Evolutionary conservation across 768 basidiomycete genomes (phyloP).

Genomic region (Amanita pseudoporphyria): DNA sequence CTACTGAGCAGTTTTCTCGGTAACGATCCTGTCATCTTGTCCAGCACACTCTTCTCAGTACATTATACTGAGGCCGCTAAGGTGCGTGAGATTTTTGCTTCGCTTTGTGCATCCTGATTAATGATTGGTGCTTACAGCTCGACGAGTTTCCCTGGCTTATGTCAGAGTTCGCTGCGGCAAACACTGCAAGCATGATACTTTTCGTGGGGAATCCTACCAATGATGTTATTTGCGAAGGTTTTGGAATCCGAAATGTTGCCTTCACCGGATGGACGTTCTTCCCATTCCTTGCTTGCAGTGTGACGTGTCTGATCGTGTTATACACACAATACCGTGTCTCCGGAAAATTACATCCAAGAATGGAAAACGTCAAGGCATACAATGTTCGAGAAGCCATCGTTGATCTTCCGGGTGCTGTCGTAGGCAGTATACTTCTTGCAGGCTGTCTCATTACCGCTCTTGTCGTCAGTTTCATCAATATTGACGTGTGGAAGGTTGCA

Average conservation of each 20-base stretch:
- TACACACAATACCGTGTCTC: slow-evolving; percentile 46
- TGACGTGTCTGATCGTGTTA: slow-evolving; percentile 50
- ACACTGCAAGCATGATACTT: slow-evolving; percentile 64
- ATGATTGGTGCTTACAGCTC: slow-evolving; percentile 17
- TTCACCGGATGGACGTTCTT: slow-evolving; percentile 87
- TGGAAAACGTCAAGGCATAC: slow-evolving; percentile 34
- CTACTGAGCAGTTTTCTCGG: slow-evolving; percentile 70
- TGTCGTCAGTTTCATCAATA: no score
- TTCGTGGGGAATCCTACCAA: slow-evolving; percentile 94
- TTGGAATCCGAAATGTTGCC: slow-evolving; percentile 63
- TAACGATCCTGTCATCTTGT: slow-evolving; percentile 90
- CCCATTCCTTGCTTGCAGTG: no score
- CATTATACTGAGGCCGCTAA: slow-evolving; percentile 73
- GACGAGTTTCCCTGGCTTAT: slow-evolving; percentile 61
- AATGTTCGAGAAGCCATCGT: no score
- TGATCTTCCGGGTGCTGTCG: no score
- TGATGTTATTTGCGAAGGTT: slow-evolving; percentile 84
- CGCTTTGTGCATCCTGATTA: background rate
- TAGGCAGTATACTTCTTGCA: no score
- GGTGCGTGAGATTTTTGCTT: slow-evolving; percentile 10
- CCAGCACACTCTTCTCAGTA: slow-evolving; percentile 82
- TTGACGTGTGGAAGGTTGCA: slow-evolving; percentile 79
- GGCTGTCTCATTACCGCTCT: no score
- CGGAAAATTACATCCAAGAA: slow-evolving; percentile 39
- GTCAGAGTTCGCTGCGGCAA: slow-evolving; percentile 69